Conservation (phyloP, 352 stramenopile genomes). For the Globisporangium cylindrosporum region DNA sequence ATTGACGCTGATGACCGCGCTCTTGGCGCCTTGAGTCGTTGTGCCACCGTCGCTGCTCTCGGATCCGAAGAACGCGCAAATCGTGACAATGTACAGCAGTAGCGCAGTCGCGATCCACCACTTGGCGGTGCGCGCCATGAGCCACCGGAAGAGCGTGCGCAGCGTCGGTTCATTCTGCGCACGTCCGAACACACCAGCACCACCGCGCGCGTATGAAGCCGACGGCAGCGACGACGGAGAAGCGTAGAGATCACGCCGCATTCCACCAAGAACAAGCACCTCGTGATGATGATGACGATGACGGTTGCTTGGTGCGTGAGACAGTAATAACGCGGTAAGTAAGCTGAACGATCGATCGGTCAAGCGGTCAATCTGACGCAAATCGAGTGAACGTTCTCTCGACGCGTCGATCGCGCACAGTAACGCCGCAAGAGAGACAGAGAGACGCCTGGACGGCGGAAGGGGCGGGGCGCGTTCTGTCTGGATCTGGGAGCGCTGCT, state of each 20-base stretch:
- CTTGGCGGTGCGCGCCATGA: conserved; percentile 13
- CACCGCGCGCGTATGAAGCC: conserved; percentile 2
- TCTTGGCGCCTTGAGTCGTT: neutral
- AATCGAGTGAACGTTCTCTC: neutral
- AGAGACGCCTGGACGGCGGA: neutral
- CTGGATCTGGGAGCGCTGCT: neutral
- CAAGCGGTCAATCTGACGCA: neutral
- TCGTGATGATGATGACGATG: neutral
- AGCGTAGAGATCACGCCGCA: neutral
- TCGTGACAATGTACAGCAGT: conserved; percentile 11
- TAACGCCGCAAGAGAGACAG: neutral
- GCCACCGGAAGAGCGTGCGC: conserved; percentile 7
- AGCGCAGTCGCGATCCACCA: conserved; percentile 9
- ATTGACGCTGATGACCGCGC: neutral
- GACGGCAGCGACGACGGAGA: neutral
- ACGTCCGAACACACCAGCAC: conserved; percentile 8
- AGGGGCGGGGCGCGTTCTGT: neutral
- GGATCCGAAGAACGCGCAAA: conserved; percentile 11
- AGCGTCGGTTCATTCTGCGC: conserved; percentile 6
- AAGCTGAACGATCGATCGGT: neutral
- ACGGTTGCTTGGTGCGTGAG: neutral
- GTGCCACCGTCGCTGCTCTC: neutral
- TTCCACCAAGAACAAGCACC: neutral
- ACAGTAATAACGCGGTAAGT: neutral
- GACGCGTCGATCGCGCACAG: neutral